phyloP scores from a whole-genome alignment of 495 filamentous ascomycete genomes.

The Pyronema domesticum region DNA sequence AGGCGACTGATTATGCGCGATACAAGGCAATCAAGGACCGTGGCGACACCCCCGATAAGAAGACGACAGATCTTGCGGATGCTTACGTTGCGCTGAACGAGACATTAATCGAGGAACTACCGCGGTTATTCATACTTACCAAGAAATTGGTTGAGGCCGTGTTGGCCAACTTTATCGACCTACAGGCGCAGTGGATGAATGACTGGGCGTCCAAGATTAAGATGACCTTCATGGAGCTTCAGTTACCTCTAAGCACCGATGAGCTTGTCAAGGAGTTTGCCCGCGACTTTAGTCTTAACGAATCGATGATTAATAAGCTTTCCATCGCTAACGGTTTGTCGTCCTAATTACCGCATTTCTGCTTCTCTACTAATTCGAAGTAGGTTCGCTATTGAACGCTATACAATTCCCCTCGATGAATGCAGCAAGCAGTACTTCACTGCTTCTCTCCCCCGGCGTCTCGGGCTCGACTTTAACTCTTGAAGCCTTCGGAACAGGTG shows the following conservation, averaged over 20 bases:
- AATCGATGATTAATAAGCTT: slow-evolving; percentile 34
- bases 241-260: slow-evolving; percentile 44
- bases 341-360: no score
- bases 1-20: slow-evolving; percentile 70
- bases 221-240: slow-evolving; percentile 44
- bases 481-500: neutral
- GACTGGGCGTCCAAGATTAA: slow-evolving; percentile 66
- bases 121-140: slow-evolving; percentile 63
- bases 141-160: slow-evolving; percentile 63
- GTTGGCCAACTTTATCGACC: slow-evolving; percentile 58
- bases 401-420: neutral
- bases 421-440: neutral
- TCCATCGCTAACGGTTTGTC: slow-evolving; percentile 28
- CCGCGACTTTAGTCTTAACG: slow-evolving; percentile 47
- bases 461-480: neutral
- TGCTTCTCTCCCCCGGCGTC: neutral
- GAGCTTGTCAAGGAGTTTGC: slow-evolving; percentile 55
- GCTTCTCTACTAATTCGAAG: neutral
- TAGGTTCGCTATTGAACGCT: slow-evolving; percentile 1
- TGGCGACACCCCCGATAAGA: slow-evolving; percentile 66
- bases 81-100: slow-evolving; percentile 82
- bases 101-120: slow-evolving; percentile 78
- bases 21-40: slow-evolving; percentile 54
- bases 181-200: slow-evolving; percentile 62
- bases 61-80: slow-evolving; percentile 61